Base-by-base conservation (phyloP, 768 basidiomycete genomes). In the Pleurotus tuber-regium region DNA sequence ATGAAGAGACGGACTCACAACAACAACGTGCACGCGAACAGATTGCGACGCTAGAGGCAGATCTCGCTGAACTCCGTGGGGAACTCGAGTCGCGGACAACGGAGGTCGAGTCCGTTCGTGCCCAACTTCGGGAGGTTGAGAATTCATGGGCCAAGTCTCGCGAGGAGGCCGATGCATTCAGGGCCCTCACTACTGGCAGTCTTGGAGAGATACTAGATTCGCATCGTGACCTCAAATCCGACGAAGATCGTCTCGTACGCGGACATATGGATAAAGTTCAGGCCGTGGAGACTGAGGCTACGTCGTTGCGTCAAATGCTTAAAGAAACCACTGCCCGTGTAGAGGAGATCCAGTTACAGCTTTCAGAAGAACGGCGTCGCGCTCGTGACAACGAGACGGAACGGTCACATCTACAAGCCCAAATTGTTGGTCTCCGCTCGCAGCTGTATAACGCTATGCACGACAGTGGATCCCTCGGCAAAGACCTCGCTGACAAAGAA, bases 111-210 rank as follows among this genome's bases (percentile, higher is more conserved):
- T 67, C 81, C 7, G 75, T 85, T 4, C 79, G 82, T 39, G 69
- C 75, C 8, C 76, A 87, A 50, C 69, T 95, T 36, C 73, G 79
- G 21, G 91, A 95, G 49, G 84, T 87, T 36, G 95, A 97, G 70
- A 92, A 89, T 62, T 83, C 88, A 7, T 97, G 93, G 86, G 82
- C 89, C 21, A 89, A 92, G 66, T 92, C 92, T 36, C 83, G 93
- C 11, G 89, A 95, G 69, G 93, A 98, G 72, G 92, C 93, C 2
- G 95, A 97, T 65, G 83, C 88, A 1, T 84, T 94, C 66, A 77
- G 93, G 49, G 87, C 89, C 18, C 72, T 93, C 46, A 94, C 94
- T 2, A 96, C 92, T 2, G 84, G 86, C 41, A 80, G 86, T 60
- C 78, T 97, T 2, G 93, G 92, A 19, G 83, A 95, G 63, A 75